Base-by-base conservation (phyloP, 371 early-diverging fungal species). In the Mucor piriformis region DNA sequence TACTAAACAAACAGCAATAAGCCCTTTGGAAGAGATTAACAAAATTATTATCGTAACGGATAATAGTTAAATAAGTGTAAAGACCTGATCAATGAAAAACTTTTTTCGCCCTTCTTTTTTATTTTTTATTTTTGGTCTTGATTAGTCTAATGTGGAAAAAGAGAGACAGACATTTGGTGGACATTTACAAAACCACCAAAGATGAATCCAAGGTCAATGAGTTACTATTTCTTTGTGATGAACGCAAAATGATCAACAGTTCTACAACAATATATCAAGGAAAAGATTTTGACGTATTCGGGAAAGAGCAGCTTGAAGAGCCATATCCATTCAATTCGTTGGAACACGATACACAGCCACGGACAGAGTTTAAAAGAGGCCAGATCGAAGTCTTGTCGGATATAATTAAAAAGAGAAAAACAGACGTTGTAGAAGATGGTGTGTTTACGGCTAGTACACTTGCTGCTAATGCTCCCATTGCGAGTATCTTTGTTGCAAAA, bases 261-360 rank as follows among this genome's bases (percentile, higher is more conserved):
- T 23, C 27, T 15, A 27, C 12, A 40, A n/a, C 11, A 24, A 48
- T 62, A 1, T 62, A 62, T 20, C 50, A 43, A 34, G 62, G 62
- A 6, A 55, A 50, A 13, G 62, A 62, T 13, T 62, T 62, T 43
- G 62, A 62, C 42, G 50, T 62, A 3, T 62, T 62, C 8, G 43
- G 43, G 0, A 50, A 55, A 10, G 27, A 56, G 6, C n/a, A 0
- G 0, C 8, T 15, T 15, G 56, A 55, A 35, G 50, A 49, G 18
- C 42, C 46, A 47, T 27, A 38, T 13, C 51, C 51, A 23, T 13
- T 58, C 15, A 42, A 50, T 34, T 58, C 59, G 1, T 24, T 38
- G 27, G 50, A 57, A 27, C 48, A 57, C 18, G 23, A 49, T 15
- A 57, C 50, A 29, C 57, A 27, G 20, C 10, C 21, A 15, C 20